phyloP scores from a whole-genome alignment of 106 monocot species.

The Acorus calamus region DNA sequence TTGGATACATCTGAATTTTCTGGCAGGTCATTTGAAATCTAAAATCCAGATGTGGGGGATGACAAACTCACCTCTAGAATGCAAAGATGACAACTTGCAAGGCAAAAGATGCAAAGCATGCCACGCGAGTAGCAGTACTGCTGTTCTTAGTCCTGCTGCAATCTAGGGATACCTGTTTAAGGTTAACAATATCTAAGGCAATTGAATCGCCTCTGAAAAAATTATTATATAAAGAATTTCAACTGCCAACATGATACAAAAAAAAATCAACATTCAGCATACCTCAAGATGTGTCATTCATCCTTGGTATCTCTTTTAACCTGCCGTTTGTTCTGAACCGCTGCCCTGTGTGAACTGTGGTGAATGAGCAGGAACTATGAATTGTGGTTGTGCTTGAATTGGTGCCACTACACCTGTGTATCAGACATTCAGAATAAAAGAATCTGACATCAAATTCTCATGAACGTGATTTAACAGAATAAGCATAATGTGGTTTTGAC shows the following conservation, averaged over 20 bases:
- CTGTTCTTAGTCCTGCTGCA: slow-evolving; percentile 83
- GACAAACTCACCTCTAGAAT: slow-evolving; percentile 42
- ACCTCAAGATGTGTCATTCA: slow-evolving; percentile 24
- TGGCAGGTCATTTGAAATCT: no score
- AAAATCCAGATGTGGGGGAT: background rate
- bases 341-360: slow-evolving; percentile 40
- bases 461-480: no score
- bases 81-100: slow-evolving; percentile 52
- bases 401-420: slow-evolving; percentile 15
- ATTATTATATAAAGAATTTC: background rate
- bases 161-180: slow-evolving; percentile 45
- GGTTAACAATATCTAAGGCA: background rate
- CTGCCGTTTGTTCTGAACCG: slow-evolving; percentile 48
- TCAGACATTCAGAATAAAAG: no score
- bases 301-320: slow-evolving; percentile 23
- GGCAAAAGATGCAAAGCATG: slow-evolving; percentile 39
- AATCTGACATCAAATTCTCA: background rate
- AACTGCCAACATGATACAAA: background rate
- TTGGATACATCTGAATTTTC: no score
- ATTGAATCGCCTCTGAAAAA: background rate
- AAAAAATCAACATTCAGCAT: background rate
- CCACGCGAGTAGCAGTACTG: slow-evolving; percentile 41
- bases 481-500: no score
- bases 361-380: slow-evolving; percentile 42
- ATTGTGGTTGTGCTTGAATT: slow-evolving; percentile 29